phyloP scores from a whole-genome alignment of 331 rosid species.

The Dryas integrifolia region DNA sequence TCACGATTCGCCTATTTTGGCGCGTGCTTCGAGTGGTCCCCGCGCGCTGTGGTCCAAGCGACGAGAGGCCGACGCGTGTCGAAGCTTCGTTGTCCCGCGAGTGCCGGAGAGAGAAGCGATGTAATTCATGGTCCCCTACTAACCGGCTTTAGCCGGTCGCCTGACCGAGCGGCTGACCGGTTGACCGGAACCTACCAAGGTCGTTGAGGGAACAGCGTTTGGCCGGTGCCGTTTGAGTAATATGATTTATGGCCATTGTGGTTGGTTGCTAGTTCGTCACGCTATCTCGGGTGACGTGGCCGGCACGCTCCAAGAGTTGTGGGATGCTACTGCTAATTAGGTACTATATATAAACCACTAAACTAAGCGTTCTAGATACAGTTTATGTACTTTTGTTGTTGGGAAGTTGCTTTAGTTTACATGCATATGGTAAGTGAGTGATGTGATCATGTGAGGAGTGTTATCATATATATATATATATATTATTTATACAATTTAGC shows the following conservation, averaged over 20 bases:
- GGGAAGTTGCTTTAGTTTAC: background rate
- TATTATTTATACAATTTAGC: background rate
- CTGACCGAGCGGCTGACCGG: no score
- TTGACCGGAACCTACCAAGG: no score
- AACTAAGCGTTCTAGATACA: conserved; percentile 12
- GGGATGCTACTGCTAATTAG: conserved; percentile 11
- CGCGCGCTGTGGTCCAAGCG: conserved; percentile 50
- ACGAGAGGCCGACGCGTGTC: conserved; percentile 42
- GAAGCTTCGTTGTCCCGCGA: conserved; percentile 42
- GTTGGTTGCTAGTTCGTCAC: conserved; percentile 15
- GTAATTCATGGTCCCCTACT: conserved; percentile 48
- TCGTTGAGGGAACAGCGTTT: no score
- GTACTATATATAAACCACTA: background rate
- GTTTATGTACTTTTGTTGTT: conserved; percentile 19
- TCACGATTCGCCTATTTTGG: conserved; percentile 17
- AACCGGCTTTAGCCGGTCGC: no score
- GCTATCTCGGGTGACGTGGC: conserved; percentile 34
- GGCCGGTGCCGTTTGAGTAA: background rate
- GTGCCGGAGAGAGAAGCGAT: conserved; percentile 38
- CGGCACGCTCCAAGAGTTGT: conserved; percentile 35
- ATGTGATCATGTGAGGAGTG: background rate
- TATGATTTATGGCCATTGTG: background rate
- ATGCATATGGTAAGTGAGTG: background rate
- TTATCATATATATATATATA: background rate
- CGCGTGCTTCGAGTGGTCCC: conserved; percentile 63